Conservation (phyloP, 345 rosid genomes). For the Pseudoturritis turrita region DNA sequence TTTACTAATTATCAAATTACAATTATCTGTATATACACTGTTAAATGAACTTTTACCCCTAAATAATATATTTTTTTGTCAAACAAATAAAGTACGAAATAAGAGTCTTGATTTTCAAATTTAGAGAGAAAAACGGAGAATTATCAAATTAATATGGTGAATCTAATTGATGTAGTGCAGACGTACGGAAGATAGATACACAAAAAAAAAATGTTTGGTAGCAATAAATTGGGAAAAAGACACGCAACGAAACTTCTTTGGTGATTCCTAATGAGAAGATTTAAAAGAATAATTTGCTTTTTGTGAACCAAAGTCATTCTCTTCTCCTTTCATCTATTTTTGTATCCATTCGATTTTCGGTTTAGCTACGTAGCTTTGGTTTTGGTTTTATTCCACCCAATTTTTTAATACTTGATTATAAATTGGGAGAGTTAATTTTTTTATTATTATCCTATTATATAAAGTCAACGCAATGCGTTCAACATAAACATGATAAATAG, state of each 20-base stretch:
- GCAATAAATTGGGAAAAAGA: not conserved
- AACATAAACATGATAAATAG: too few species aligned
- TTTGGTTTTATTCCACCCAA: not conserved
- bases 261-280: conserved; percentile 10
- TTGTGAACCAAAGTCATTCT: conserved; percentile 21
- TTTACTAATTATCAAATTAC: not conserved
- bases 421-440: not conserved
- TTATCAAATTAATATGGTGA: not conserved
- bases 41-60: not conserved
- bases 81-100: not conserved
- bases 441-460: too few species aligned
- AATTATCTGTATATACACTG: not conserved
- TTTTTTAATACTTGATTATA: not conserved
- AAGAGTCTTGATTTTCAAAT: not conserved
- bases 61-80: not conserved
- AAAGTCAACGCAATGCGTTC: too few species aligned
- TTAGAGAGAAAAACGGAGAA: not conserved
- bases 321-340: not conserved
- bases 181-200: conserved; percentile 6
- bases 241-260: conserved; percentile 6
- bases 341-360: not conserved
- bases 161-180: not conserved
- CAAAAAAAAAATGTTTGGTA: not conserved
- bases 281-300: conserved; percentile 4
- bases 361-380: not conserved